These are phyloP conservation scores for Xylariaceae sp. DNA, from an alignment of 2,329 filamentous ascomycete species.

Conservation along the genomic window DNA sequence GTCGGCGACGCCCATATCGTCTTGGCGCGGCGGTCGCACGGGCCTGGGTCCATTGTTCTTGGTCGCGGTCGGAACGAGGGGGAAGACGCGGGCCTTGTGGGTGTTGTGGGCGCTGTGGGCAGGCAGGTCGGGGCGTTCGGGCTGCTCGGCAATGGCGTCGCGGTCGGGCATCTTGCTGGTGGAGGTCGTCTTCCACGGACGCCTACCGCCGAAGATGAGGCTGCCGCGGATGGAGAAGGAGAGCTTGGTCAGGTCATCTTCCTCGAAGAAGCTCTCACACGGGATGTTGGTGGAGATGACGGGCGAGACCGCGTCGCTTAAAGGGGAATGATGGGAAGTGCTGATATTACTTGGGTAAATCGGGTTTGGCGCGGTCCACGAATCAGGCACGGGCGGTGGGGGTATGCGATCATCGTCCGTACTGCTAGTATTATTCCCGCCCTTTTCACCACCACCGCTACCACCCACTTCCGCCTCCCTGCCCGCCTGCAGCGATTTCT, in stretches of 20 bases:
- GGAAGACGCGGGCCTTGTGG: slow-evolving; percentile 24
- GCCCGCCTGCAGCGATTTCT: slow-evolving; percentile 19
- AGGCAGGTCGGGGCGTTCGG: not conserved
- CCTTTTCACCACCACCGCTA: not conserved
- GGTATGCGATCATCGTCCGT: slow-evolving; percentile 1
- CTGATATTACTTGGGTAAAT: slow-evolving; percentile 8
- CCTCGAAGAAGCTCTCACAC: slow-evolving; percentile 52
- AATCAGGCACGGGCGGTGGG: slow-evolving; percentile 16
- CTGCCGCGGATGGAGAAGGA: slow-evolving; percentile 62
- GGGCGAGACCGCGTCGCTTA: slow-evolving; percentile 38
- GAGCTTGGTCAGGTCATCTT: slow-evolving; percentile 53
- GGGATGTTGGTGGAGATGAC: slow-evolving; percentile 53
- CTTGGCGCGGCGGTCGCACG: slow-evolving; percentile 17
- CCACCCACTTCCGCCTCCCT: not conserved
- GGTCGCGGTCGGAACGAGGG: slow-evolving; percentile 21
- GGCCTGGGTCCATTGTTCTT: slow-evolving; percentile 14
- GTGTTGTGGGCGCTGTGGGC: slow-evolving; percentile 17
- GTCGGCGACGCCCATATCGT: slow-evolving; percentile 20
- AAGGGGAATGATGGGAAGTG: not conserved
- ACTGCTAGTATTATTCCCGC: not conserved
- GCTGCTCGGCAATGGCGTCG: slow-evolving; percentile 16
- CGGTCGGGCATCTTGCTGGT: slow-evolving; percentile 25
- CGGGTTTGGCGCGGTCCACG: slow-evolving; percentile 12
- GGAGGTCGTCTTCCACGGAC: slow-evolving; percentile 22
- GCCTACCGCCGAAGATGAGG: slow-evolving; percentile 55